phyloP scores from a whole-genome alignment of 495 filamentous ascomycete genomes.

The Aspergillus wentii region DNA sequence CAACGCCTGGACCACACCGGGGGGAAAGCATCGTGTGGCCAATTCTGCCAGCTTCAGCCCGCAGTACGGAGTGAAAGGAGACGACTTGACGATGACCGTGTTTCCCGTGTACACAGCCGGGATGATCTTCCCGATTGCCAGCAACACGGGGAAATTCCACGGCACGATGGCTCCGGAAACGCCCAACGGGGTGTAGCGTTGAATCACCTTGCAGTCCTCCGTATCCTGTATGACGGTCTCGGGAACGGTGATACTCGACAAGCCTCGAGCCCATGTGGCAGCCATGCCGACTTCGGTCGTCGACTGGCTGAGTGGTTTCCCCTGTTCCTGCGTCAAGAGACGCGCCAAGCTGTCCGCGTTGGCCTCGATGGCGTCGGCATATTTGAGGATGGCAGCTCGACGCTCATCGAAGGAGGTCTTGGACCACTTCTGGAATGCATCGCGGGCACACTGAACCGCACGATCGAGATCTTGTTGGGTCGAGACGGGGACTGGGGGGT shows the following conservation, averaged over 20 bases:
- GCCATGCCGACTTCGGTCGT: constrained; percentile 21
- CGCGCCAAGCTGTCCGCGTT: constrained; percentile 41
- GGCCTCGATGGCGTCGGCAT: constrained; percentile 41
- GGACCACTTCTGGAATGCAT: constrained; percentile 49
- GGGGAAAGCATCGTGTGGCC: constrained; percentile 53
- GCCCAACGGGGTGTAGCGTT: constrained; percentile 52
- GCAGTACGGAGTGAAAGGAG: constrained; percentile 65
- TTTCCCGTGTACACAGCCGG: constrained; percentile 56
- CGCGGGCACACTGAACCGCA: constrained; percentile 41
- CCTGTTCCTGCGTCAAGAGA: constrained; percentile 51
- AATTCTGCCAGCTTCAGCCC: constrained; percentile 61
- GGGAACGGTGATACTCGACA: constrained; percentile 19
- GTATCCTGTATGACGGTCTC: constrained; percentile 41
- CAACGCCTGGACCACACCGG: constrained; percentile 62
- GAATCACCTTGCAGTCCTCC: constrained; percentile 39
- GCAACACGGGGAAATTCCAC: constrained; percentile 57
- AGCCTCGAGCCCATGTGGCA: constrained; percentile 14
- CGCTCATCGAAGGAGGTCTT: constrained; percentile 49
- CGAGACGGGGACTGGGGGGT: constrained; percentile 51
- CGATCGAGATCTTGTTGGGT: constrained; percentile 49
- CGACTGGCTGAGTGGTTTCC: constrained; percentile 44
- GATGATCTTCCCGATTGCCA: constrained; percentile 53
- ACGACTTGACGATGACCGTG: constrained; percentile 55
- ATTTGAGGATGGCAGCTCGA: constrained; percentile 47
- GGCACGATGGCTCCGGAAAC: constrained; percentile 57